Evolutionary conservation across 352 stramenopile genomes (phyloP).

Genomic region (Globisporangium camurandrum): DNA sequence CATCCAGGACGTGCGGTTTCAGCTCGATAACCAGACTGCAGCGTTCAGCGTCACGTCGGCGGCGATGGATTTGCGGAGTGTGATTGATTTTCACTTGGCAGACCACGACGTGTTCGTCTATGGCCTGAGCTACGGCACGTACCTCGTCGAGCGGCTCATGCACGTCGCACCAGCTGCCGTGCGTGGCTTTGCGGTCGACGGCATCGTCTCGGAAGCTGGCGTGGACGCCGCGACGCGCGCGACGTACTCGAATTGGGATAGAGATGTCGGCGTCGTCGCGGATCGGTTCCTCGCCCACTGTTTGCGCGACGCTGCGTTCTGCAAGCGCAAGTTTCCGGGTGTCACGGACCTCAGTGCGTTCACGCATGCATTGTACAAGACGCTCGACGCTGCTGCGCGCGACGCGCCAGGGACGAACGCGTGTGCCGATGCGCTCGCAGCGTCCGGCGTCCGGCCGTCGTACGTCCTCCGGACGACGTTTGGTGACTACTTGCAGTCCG

Average conservation of each 20-base stretch:
- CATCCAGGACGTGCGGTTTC: constrained; percentile 64
- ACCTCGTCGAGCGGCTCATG: constrained; percentile 55
- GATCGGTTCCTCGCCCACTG: constrained; percentile 51
- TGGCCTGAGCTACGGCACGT: constrained; percentile 72
- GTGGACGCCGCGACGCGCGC: constrained; percentile 40
- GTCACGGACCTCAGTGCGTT: constrained; percentile 41
- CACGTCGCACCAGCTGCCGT: constrained; percentile 39
- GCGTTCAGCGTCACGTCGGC: constrained; percentile 71
- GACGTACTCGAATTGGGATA: constrained; percentile 78
- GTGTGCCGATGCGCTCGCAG: constrained; percentile 39
- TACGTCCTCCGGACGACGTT: constrained; percentile 65
- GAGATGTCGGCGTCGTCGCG: constrained; percentile 56
- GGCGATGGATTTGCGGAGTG: constrained; percentile 48
- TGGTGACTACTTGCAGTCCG: constrained; percentile 49
- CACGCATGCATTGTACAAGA: constrained; percentile 38
- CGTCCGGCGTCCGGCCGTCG: constrained; percentile 35
- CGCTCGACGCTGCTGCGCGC: constrained; percentile 39
- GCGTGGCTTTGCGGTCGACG: constrained; percentile 49
- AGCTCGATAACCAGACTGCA: constrained; percentile 62
- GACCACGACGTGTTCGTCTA: constrained; percentile 66
- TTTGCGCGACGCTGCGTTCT: constrained; percentile 47
- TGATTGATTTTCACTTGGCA: constrained; percentile 34
- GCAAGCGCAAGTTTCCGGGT: constrained; percentile 52
- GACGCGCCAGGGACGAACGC: constrained; percentile 29
- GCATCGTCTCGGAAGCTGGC: constrained; percentile 56